A percentile compares a stretch with the other conserved stretches of the same genome.
These are phyloP conservation scores for Westerdykella aurantiaca DNA, from an alignment of 2,329 filamentous ascomycete species.

Conservation along the genomic window DNA sequence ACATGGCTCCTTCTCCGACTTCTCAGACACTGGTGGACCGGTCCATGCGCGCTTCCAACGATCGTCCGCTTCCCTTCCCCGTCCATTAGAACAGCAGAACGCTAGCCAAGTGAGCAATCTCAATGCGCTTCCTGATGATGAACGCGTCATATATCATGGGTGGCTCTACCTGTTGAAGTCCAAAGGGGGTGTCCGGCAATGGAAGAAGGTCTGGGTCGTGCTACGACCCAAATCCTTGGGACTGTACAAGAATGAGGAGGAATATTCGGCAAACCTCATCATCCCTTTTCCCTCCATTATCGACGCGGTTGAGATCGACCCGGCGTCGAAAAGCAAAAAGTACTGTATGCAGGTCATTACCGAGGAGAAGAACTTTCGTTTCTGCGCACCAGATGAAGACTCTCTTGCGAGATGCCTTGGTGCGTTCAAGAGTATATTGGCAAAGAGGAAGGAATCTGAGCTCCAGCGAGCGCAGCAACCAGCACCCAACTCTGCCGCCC, in stretches of 20 bases:
- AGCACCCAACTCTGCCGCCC: background rate
- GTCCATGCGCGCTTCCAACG: slow-evolving; percentile 43
- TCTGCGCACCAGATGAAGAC: slow-evolving; percentile 68
- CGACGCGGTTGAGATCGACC: slow-evolving; percentile 87
- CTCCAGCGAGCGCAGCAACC: slow-evolving; percentile 17
- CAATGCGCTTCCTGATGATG: slow-evolving; percentile 54
- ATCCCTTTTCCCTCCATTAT: slow-evolving; percentile 73
- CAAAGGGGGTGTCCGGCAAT: slow-evolving; percentile 78
- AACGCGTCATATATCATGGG: slow-evolving; percentile 90
- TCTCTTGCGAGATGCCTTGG: slow-evolving; percentile 77
- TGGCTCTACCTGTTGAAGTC: slow-evolving; percentile 80
- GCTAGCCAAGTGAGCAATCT: slow-evolving; percentile 57
- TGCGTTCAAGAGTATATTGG: slow-evolving; percentile 79
- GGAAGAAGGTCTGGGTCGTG: slow-evolving; percentile 93
- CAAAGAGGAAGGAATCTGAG: slow-evolving; percentile 57
- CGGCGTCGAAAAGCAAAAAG: slow-evolving; percentile 74
- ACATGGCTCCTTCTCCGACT: slow-evolving; percentile 76
- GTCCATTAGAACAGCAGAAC: slow-evolving; percentile 16
- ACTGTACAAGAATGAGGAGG: slow-evolving; percentile 85
- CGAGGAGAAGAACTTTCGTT: slow-evolving; percentile 64
- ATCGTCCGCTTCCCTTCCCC: slow-evolving; percentile 43
- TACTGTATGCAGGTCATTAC: slow-evolving; percentile 90
- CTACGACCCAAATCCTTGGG: slow-evolving; percentile 78
- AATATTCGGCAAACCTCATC: slow-evolving; percentile 82
- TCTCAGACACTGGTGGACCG: slow-evolving; percentile 62